Percentiles rank a stretch among this genome's conserved stretches.
These are phyloP conservation scores for Lojkania enalia DNA, from an alignment of 2,329 filamentous ascomycete species.

Conservation along the genomic window DNA sequence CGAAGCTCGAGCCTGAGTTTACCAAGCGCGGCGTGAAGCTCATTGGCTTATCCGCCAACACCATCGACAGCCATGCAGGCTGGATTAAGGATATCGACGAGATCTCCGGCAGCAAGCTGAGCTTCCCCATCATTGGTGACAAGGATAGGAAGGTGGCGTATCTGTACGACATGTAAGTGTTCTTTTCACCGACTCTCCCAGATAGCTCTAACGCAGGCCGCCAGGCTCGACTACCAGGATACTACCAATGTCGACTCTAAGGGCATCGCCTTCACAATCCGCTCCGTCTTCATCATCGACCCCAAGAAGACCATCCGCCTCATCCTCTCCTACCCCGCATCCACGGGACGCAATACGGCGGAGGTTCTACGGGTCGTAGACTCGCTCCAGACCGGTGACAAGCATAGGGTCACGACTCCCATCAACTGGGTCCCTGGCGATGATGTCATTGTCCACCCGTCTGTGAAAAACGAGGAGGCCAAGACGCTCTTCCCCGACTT, in stretches of 20 bases:
- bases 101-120: constrained; percentile 52
- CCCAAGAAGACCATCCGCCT: constrained; percentile 66
- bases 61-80: constrained; percentile 54
- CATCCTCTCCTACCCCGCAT: constrained; percentile 65
- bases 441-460: constrained; percentile 65
- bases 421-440: constrained; percentile 64
- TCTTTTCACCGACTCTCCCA: constrained; percentile 5
- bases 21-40: constrained; percentile 64
- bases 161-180: constrained; percentile 54
- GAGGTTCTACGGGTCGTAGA: constrained; percentile 58
- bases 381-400: constrained; percentile 61
- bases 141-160: constrained; percentile 57
- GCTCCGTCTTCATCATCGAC: constrained; percentile 67
- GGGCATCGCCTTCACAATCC: constrained; percentile 65
- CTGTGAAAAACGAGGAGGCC: constrained; percentile 61
- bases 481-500: constrained; percentile 63
- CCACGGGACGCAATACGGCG: constrained; percentile 60
- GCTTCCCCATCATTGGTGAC: constrained; percentile 59
- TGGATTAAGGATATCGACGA: constrained; percentile 60
- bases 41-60: constrained; percentile 60
- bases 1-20: constrained; percentile 67
- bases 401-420: constrained; percentile 62
- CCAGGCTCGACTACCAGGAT: constrained; percentile 57
- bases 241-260: constrained; percentile 62
- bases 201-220: constrained; percentile 16